Conservation (phyloP, 305 asterid genomes). For the Fraxinus ornus region DNA sequence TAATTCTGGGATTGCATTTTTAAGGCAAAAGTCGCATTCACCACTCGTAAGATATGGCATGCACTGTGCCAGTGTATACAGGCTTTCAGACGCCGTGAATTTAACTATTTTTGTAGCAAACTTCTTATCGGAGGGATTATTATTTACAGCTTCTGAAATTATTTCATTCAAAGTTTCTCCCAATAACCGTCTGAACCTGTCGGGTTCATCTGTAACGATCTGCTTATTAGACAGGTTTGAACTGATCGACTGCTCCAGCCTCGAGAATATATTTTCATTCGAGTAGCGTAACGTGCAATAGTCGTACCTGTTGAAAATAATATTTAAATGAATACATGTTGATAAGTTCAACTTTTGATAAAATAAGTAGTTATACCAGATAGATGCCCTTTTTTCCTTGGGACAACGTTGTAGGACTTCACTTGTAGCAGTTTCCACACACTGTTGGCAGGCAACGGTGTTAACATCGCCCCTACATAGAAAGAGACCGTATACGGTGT, state of each 20-base stretch:
- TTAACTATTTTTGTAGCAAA: not conserved
- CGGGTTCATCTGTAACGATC: not conserved
- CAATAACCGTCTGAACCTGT: not conserved
- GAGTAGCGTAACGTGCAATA: not conserved
- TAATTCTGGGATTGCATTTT: not conserved
- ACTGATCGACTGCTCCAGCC: not conserved
- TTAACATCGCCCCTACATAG: slow-evolving; percentile 13
- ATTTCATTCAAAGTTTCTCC: not conserved
- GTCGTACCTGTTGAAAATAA: not conserved
- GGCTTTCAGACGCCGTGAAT: not conserved
- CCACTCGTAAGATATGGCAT: not conserved
- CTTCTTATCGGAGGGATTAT: not conserved
- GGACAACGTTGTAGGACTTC: not conserved
- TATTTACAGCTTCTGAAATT: not conserved
- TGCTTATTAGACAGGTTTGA: not conserved
- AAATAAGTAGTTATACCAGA: not conserved
- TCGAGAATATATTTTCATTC: not conserved
- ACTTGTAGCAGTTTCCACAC: not conserved
- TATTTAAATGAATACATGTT: not conserved
- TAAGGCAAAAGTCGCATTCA: not conserved
- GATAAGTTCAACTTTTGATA: not conserved
- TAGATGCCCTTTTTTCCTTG: not conserved
- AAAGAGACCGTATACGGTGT: not conserved
- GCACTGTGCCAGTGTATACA: not conserved
- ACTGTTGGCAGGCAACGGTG: not conserved